A percentile compares a stretch with the other conserved stretches of the same genome.
phyloP scores from a whole-genome alignment of 2,329 filamentous ascomycete species.

The Cadophora malorum region DNA sequence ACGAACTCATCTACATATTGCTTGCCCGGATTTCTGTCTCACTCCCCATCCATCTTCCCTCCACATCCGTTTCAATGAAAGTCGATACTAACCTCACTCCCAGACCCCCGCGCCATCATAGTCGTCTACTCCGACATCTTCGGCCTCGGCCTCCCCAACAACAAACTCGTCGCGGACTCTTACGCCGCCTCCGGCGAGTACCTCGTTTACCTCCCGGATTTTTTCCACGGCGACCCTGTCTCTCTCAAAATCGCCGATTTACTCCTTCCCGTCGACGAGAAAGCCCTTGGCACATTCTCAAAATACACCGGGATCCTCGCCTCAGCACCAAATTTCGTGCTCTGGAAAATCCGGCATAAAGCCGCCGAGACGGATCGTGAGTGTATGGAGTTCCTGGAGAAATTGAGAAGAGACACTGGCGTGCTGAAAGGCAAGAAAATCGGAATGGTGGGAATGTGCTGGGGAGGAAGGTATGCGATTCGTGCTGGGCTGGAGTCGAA shows the following conservation, averaged over 20 bases:
- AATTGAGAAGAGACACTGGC: slow-evolving; percentile 43
- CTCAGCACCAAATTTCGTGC: slow-evolving; percentile 41
- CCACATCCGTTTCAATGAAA: too few relatives aligned
- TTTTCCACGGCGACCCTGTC: slow-evolving; percentile 45
- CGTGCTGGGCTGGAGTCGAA: slow-evolving; percentile 44
- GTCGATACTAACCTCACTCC: too few relatives aligned
- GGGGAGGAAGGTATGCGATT: slow-evolving; percentile 48
- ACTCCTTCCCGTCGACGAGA: slow-evolving; percentile 47
- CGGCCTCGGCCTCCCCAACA: too few relatives aligned
- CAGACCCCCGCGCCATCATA: too few relatives aligned
- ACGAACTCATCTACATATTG: too few relatives aligned
- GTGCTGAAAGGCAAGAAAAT: slow-evolving; percentile 43
- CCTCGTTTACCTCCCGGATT: slow-evolving; percentile 42
- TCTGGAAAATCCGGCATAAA: slow-evolving; percentile 48
- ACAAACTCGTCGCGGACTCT: too few relatives aligned
- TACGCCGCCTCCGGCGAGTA: too few relatives aligned
- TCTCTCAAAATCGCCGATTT: slow-evolving; percentile 46
- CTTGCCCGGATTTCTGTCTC: too few relatives aligned
- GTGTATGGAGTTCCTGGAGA: slow-evolving; percentile 46
- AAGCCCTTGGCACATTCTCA: slow-evolving; percentile 45
- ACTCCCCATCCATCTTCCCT: too few relatives aligned
- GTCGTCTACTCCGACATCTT: too few relatives aligned
- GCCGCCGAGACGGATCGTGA: slow-evolving; percentile 42
- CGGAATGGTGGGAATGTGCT: slow-evolving; percentile 48
- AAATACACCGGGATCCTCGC: slow-evolving; percentile 51